Evolutionary conservation across 1,284 basidiomycete species (phyloP).

Genomic region (Puccinia horiana): DNA sequence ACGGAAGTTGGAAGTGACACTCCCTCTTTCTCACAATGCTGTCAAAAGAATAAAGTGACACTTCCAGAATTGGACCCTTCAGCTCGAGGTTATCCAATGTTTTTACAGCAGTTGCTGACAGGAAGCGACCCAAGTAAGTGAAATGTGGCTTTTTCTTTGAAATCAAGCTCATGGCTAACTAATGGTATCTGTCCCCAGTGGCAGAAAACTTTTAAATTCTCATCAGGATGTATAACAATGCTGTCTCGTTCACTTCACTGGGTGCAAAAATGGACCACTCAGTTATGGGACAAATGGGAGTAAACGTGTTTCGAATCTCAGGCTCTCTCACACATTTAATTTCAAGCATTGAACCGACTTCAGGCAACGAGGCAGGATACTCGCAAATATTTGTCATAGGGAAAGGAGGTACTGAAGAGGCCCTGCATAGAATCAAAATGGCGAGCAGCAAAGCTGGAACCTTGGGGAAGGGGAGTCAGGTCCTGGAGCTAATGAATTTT

Average conservation of each 20-base stretch:
- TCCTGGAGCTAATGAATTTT: background rate
- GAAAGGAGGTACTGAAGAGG: background rate
- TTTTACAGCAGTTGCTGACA: no score
- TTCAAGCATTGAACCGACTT: background rate
- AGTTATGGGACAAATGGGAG: background rate
- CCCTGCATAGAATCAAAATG: background rate
- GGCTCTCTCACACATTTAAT: background rate
- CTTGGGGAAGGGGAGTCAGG: background rate
- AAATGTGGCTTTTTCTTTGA: no score
- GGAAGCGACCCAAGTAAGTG: no score
- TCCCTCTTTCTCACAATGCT: no score
- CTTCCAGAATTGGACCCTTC: no score
- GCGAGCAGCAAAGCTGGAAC: background rate
- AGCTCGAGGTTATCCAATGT: no score
- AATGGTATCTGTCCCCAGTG: background rate
- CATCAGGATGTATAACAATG: conserved; percentile 18
- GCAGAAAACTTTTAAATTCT: background rate
- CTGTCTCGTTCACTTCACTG: background rate
- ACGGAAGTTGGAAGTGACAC: no score
- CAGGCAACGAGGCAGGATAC: background rate
- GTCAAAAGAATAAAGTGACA: no score
- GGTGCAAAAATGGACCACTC: background rate
- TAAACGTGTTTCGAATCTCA: background rate
- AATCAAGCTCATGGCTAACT: no score
- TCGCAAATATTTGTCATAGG: conserved; percentile 25